Evolutionary conservation across 805 yeast genomes (phyloP).

Genomic region (Candida nitratophila): DNA sequence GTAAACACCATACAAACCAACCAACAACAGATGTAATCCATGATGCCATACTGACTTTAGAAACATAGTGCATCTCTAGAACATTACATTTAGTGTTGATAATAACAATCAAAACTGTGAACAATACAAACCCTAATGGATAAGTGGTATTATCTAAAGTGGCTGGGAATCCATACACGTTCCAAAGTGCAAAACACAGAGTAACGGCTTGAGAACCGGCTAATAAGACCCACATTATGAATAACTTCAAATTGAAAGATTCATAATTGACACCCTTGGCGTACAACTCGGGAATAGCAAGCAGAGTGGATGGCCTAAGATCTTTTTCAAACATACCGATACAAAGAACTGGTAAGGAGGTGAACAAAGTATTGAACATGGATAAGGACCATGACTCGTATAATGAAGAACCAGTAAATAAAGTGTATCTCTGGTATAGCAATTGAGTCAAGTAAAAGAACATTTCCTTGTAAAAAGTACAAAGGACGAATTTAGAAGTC

Average conservation of each 20-base stretch:
- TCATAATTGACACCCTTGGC: conserved; percentile 65
- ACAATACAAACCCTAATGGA: conserved; percentile 74
- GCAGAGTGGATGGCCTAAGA: conserved; percentile 74
- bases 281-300: conserved; percentile 90
- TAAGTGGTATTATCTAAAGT: conserved; percentile 68
- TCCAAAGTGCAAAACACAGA: conserved; percentile 58
- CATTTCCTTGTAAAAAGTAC: conserved; percentile 92
- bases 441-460: conserved; percentile 85
- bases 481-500: conserved; percentile 83
- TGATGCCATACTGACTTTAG: conserved; percentile 61
- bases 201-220: conserved; percentile 70
- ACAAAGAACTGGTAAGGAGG: conserved; percentile 85
- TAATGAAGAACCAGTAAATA: conserved; percentile 88
- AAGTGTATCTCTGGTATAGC: conserved; percentile 75
- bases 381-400: conserved; percentile 96
- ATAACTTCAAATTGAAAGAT: conserved; percentile 65
- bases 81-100: conserved; percentile 76
- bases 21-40: conserved; percentile 72
- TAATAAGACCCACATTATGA: conserved; percentile 69
- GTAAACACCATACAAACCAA: conserved; percentile 76
- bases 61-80: conserved; percentile 71
- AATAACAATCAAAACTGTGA: conserved; percentile 62
- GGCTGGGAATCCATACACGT: conserved; percentile 66
- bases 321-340: conserved; percentile 96
- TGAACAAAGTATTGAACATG: conserved; percentile 94